Evolutionary conservation across 31 red algal species (phyloP), one percentile per base, ranked within the genome.

Genomic region (Odonthalia washingtoniensis): DNA sequence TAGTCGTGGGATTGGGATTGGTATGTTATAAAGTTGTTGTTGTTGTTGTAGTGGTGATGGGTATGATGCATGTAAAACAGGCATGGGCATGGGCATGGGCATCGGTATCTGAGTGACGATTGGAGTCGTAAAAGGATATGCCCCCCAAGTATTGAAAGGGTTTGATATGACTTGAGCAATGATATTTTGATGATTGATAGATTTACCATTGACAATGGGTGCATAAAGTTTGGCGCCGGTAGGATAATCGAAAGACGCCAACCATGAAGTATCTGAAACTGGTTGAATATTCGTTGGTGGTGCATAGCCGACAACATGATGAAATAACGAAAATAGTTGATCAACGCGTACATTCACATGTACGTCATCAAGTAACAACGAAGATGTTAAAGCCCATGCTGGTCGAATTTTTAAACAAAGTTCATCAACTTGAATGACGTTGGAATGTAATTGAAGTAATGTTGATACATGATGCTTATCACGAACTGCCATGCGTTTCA

Each of bases 401-500:
- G 87, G 87, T 4, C 87, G 87, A 27, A 89, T 80, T 1, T 65
- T n/a, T 1, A 40, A 44, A 38, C 57, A 39, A n/a, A 68, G 41
- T 68, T 73, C 75, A 66, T 89, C 87, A 2, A 89, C 87, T 49
- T 81, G 75, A 2, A 89, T 76, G 14, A 81, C 76, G n/a, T 63
- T 60, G 32, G 87, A 89, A 12, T 62, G 74, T 27, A 53, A 53
- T 2, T 72, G 53, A 17, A 89, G 87, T 60, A 89, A 39, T 21
- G 87, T 57, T 21, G 87, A 75, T 30, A 89, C 68, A 43, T 46
- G 76, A 40, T 65, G 75, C 30, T 67, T 73, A 43, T 89, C 90
- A 36, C 43, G 77, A 26, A 85, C 72, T 6, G 73, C 90, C 36
- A 95, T 68, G 32, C 80, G 83, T 63, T 81, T 91, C 83, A 95